These are phyloP conservation scores for Trichothecium sympodiale DNA, from an alignment of 2,329 filamentous ascomycete genomes.

Conservation along the genomic window DNA sequence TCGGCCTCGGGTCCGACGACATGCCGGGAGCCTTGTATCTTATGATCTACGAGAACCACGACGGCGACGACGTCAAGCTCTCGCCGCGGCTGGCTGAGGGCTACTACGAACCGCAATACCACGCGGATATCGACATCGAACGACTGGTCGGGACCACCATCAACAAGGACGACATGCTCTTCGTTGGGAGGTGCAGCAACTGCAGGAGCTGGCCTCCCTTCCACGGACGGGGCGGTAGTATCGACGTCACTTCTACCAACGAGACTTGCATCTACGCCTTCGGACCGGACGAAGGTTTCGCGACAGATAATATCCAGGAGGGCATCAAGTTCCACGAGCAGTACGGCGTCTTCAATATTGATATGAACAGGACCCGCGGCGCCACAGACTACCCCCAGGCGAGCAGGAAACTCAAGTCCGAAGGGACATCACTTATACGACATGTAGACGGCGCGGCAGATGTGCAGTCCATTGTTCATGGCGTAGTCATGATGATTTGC, in stretches of 20 bases:
- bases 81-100: constrained; percentile 40
- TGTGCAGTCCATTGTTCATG: constrained; percentile 29
- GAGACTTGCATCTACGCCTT: constrained; percentile 45
- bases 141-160: constrained; percentile 37
- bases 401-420: constrained; percentile 17
- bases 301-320: constrained; percentile 29
- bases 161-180: constrained; percentile 31
- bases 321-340: constrained; percentile 39
- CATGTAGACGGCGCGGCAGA: constrained; percentile 4
- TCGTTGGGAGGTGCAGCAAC: constrained; percentile 40
- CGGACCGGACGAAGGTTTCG: constrained; percentile 33
- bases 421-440: constrained; percentile 12
- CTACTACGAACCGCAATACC: constrained; percentile 40
- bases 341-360: constrained; percentile 44
- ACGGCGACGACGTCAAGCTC: constrained; percentile 39
- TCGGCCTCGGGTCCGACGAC: constrained; percentile 41
- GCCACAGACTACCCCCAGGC: constrained; percentile 28
- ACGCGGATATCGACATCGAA: constrained; percentile 29
- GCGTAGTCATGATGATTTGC: constrained; percentile 41
- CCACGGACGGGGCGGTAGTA: constrained; percentile 21
- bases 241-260: constrained; percentile 36
- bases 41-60: constrained; percentile 38
- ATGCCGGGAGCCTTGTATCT: constrained; percentile 43
- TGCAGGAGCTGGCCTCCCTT: constrained; percentile 37
- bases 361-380: constrained; percentile 41